Conservation (phyloP, 2,329 filamentous ascomycete species). For the Calonectria pauciramosa region DNA sequence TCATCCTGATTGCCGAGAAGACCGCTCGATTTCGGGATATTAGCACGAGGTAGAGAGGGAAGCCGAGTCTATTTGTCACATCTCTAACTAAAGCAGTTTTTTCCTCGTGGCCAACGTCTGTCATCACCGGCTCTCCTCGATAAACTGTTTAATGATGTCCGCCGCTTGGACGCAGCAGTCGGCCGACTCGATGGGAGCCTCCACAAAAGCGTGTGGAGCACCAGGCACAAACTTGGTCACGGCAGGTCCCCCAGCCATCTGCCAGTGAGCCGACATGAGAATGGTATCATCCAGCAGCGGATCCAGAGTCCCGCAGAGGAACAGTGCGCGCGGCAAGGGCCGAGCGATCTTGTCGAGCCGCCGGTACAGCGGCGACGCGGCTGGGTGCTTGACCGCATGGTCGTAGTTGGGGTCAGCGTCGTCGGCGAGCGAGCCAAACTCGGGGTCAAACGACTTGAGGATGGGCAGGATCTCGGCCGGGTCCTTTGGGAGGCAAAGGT, state of each 20-base stretch:
- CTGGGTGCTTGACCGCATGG: slow-evolving; percentile 9
- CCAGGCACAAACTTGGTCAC: slow-evolving; percentile 29
- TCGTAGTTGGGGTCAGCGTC: not conserved
- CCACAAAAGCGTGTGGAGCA: slow-evolving; percentile 28
- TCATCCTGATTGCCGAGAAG: too few relatives aligned
- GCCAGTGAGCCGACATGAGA: slow-evolving; percentile 33
- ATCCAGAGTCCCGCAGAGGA: slow-evolving; percentile 32
- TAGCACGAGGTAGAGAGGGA: not conserved
- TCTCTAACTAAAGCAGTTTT: too few relatives aligned
- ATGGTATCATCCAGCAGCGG: slow-evolving; percentile 33
- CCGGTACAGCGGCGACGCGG: slow-evolving; percentile 21
- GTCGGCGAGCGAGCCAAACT: slow-evolving; percentile 15
- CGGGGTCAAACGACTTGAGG: not conserved
- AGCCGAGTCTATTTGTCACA: not conserved
- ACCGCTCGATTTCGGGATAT: not conserved
- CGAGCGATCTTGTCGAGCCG: slow-evolving; percentile 7
- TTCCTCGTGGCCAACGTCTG: not conserved
- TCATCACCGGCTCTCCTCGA: slow-evolving; percentile 7
- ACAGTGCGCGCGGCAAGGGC: slow-evolving; percentile 27
- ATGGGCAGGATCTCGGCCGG: not conserved
- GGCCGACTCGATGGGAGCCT: slow-evolving; percentile 11
- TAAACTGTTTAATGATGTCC: slow-evolving; percentile 10
- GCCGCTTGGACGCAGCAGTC: slow-evolving; percentile 7
- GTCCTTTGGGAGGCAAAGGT: not conserved
- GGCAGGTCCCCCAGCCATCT: slow-evolving; percentile 28